Base-by-base conservation (phyloP, 2,329 filamentous ascomycete genomes). In the Tolypocladium capitatum region DNA sequence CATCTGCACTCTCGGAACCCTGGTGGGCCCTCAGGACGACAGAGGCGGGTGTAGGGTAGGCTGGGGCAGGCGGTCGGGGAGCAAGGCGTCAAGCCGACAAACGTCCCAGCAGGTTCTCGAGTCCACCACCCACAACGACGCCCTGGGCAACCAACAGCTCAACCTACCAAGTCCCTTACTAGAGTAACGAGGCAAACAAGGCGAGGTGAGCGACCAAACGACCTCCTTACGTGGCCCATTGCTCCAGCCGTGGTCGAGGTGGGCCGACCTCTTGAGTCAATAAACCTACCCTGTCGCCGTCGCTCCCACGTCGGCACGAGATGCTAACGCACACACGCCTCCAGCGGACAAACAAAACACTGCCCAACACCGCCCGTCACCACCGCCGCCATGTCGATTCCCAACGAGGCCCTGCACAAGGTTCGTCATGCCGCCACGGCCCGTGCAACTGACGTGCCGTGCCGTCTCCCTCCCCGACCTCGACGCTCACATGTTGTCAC, bases 401-500 rank as follows among this genome's bases (percentile, higher is more conserved):
- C 90, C 47, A 95, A 94, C 61, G 87, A 94, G 70, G 89, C 90
- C 50, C 73, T 97, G 54, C 86, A 95, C 65, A 95, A 96, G 83
- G 91, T 91, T 63, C 52, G 67, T 43, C 38, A 30, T 13, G 3
- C 21, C 38, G 2, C 21, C 10, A 8, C 3, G 4, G 7, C 9
- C 24, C 9, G 11, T 38, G 35, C 20, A 13, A 9, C 3, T 14
- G 18, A 10, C 18, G 11, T 38, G 18, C 18, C 14, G 13, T 21
- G 3, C 20, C n/a, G n/a, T n/a, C n/a, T 2, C 5, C 7, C 11
- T 4, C 27, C 11, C 5, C 16, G 16, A 21, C 18, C 10, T 35
- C 6, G 21, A 45, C 31, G 20, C n/a, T 28, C n/a, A 40, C 33
- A n/a, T 8, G 14, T 28, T 8, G 14, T 28, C 8, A 28, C n/a